These are phyloP conservation scores for Ustilago shanxiensis DNA, from an alignment of 1,284 basidiomycete species.

Conservation along the genomic window DNA sequence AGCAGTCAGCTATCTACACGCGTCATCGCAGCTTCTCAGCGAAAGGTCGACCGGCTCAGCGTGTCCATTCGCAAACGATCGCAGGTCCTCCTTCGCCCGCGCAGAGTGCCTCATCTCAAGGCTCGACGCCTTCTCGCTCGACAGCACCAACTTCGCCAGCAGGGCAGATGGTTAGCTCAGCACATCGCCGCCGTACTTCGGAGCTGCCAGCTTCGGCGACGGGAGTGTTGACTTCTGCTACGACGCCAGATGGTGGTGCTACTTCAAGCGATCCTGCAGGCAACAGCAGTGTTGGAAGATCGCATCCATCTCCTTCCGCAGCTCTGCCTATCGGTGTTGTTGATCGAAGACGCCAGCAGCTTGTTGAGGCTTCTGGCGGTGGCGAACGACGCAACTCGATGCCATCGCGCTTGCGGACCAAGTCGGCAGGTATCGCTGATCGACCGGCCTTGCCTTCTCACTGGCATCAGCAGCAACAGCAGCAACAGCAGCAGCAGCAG, in stretches of 20 bases:
- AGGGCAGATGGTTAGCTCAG: constrained; percentile 67
- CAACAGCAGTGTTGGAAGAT: constrained; percentile 12
- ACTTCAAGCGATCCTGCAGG: constrained; percentile 6
- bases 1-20: constrained; percentile 53
- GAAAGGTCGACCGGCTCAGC: constrained; percentile 51
- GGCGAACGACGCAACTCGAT: constrained; percentile 81
- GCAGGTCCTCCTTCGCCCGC: constrained; percentile 78
- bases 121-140: constrained; percentile 85
- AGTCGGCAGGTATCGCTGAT: constrained; percentile 75
- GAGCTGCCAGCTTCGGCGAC: constrained; percentile 36
- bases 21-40: constrained; percentile 62
- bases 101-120: constrained; percentile 90
- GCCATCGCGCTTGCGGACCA: constrained; percentile 86
- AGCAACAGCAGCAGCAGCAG: constrained; percentile 13
- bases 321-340: constrained; percentile 40
- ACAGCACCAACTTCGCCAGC: constrained; percentile 80
- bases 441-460: constrained; percentile 43
- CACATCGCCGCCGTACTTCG: constrained; percentile 50
- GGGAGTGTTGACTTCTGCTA: constrained; percentile 6
- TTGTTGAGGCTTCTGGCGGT: constrained; percentile 71
- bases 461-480: constrained; percentile 31
- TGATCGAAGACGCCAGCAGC: constrained; percentile 67
- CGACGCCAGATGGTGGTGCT: constrained; percentile 20
- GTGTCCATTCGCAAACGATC: constrained; percentile 42
- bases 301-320: constrained; percentile 35